Base-by-base conservation (phyloP, 495 filamentous ascomycete species). In the Lasiosphaeria ovina region DNA sequence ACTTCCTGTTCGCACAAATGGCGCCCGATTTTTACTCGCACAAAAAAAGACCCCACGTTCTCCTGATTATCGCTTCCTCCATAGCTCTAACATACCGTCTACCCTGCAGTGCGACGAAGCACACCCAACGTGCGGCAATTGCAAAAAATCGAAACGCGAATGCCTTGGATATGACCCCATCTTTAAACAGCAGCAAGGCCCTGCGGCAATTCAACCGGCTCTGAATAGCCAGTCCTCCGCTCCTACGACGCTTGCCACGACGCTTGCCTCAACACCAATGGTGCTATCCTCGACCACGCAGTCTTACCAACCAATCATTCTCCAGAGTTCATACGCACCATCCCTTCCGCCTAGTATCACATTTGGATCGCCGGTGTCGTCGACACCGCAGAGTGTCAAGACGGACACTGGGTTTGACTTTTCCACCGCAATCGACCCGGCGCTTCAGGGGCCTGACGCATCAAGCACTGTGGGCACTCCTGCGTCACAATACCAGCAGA, bases 161-260 rank as follows among this genome's bases (percentile, higher is more conserved):
- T 98, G 94, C 72, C 74, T 96, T 54, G 94, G 94, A 50, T 98
- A 98, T 85, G 94, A 98, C 72, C 94, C 94, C 42, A 95, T 98
- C 62, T 98, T 98, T 79, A 95, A 96, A 74, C 84, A 88, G 67
- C 89, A 92, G 67, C 87, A 89, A 52, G 85, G 86, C 17, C 89
- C 90, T 14, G 80, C 89, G 47, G 82, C 86, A 54, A 91, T 95
- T 63, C 91, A 93, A 72, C 89, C 90, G 61, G 88, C 74, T 9
- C 74, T 68, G 61, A 66, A 69, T 64, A 72, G 65, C 72, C 66
- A 70, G 54, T 71, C 61, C 57, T 69, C 56, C 55, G 69, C 56
- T 66, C 76, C 53, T 32, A 66, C 66, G 34, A 66, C 66, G 34
- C 65, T 66, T 51, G 47, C 71, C 33, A 48, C 67, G 12, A 61